A percentile compares a stretch with the other conserved stretches of the same genome.
Evolutionary conservation across 495 filamentous ascomycete species (phyloP).

Genomic region (Talaromyces thailandensis): DNA sequence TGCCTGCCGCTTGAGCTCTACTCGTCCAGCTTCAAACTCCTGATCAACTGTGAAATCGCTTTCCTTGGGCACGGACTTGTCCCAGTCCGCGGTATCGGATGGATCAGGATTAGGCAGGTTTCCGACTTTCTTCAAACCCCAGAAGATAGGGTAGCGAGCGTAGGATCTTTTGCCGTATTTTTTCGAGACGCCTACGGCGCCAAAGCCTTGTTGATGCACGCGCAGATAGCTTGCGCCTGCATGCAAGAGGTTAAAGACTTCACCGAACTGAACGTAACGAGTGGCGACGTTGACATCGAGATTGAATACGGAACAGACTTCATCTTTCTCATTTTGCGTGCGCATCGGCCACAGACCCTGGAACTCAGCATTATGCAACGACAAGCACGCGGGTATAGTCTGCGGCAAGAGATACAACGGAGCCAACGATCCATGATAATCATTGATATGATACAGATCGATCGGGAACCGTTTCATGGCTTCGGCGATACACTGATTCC

Average conservation of each 20-base stretch:
- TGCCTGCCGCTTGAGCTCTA: slow-evolving; percentile 53
- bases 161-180: slow-evolving; percentile 71
- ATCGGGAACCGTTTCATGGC: slow-evolving; percentile 50
- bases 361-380: slow-evolving; percentile 65
- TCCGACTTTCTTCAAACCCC: slow-evolving; percentile 62
- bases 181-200: slow-evolving; percentile 64
- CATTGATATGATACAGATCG: slow-evolving; percentile 74
- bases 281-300: slow-evolving; percentile 32
- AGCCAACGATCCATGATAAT: slow-evolving; percentile 68
- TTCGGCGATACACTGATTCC: slow-evolving; percentile 64
- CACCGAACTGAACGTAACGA: slow-evolving; percentile 51
- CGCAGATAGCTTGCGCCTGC: slow-evolving; percentile 66
- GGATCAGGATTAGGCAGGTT: slow-evolving; percentile 70
- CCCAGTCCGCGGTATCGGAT: slow-evolving; percentile 62
- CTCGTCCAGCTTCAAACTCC: slow-evolving; percentile 47
- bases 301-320: slow-evolving; percentile 67
- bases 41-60: slow-evolving; percentile 47
- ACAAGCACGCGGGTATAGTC: slow-evolving; percentile 38
- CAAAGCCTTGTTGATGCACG: slow-evolving; percentile 65
- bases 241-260: slow-evolving; percentile 64
- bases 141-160: slow-evolving; percentile 70
- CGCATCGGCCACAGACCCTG: slow-evolving; percentile 70
- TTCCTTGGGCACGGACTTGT: slow-evolving; percentile 41
- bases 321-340: slow-evolving; percentile 53
- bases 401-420: slow-evolving; percentile 61